A percentile compares a stretch with the other conserved stretches of the same genome.
Conservation (phyloP, 192 early-diverging fungal genomes). For the Glomus cerebriforme region DNA sequence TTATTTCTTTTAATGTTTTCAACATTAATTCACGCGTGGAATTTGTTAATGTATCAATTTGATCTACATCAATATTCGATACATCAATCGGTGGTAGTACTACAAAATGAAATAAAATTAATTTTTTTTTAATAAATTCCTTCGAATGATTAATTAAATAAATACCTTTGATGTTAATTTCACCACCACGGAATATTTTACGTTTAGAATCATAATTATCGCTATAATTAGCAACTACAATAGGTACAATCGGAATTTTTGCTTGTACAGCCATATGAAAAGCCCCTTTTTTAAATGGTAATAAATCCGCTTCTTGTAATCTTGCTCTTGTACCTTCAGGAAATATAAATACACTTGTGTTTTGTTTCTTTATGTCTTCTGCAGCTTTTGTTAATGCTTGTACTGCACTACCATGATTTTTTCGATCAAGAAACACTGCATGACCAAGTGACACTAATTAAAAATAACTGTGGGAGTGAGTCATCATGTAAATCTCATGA, state of each 20-base stretch:
- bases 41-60: conserved; percentile 50
- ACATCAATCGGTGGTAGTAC: conserved; percentile 57
- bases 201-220: conserved; percentile 59
- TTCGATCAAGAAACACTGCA: conserved; percentile 80
- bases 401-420: conserved; percentile 76
- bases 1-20: conserved; percentile 52
- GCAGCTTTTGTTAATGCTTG: conserved; percentile 77
- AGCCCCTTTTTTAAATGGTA: conserved; percentile 97
- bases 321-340: conserved; percentile 90
- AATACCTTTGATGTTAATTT: conserved; percentile 57
- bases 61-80: conserved; percentile 37
- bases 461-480: background rate
- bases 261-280: conserved; percentile 92
- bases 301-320: conserved; percentile 64
- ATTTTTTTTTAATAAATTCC: background rate
- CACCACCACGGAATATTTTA: conserved; percentile 53
- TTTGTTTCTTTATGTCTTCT: conserved; percentile 65
- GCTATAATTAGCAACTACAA: conserved; percentile 77
- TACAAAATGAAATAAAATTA: conserved; percentile 10
- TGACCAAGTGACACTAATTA: conserved; percentile 67
- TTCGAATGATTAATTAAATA: no score
- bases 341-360: conserved; percentile 81
- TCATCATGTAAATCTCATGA: background rate
- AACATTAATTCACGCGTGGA: conserved; percentile 55
- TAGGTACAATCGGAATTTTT: conserved; percentile 81